Evolutionary conservation across 148 eudicot species (phyloP).

Genomic region (Beta vulgaris): DNA sequence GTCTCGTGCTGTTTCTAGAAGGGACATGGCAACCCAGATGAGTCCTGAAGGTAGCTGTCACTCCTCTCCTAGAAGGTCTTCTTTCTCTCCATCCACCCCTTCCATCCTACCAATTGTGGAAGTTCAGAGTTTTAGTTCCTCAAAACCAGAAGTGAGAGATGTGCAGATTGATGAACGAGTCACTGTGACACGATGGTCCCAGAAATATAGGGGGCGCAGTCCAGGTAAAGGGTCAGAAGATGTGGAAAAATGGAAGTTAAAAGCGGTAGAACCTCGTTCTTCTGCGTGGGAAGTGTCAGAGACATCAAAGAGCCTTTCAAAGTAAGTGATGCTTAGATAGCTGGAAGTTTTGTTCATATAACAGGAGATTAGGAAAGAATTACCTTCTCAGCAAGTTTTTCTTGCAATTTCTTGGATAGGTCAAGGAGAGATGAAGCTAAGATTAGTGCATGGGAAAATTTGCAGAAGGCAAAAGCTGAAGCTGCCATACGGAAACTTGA

Average conservation of each 20-base stretch:
- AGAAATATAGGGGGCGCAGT: constrained; percentile 44
- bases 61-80: constrained; percentile 57
- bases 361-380: not conserved
- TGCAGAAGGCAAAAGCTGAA: constrained; percentile 97
- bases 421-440: constrained; percentile 79
- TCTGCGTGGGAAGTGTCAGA: constrained; percentile 74
- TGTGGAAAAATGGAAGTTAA: constrained; percentile 62
- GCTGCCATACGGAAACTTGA: constrained; percentile 87
- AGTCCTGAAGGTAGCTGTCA: constrained; percentile 69
- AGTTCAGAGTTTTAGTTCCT: constrained; percentile 41
- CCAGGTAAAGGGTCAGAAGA: constrained; percentile 48
- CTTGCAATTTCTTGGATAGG: constrained; percentile 32
- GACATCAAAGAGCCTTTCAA: constrained; percentile 52
- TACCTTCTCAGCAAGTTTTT: not conserved
- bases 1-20: constrained; percentile 65
- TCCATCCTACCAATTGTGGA: constrained; percentile 57
- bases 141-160: constrained; percentile 70
- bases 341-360: not conserved
- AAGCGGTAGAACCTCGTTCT: constrained; percentile 51
- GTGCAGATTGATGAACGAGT: constrained; percentile 85
- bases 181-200: constrained; percentile 80
- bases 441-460: constrained; percentile 94
- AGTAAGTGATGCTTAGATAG: constrained; percentile 37
- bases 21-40: constrained; percentile 97
- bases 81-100: constrained; percentile 53